Percentiles rank a stretch among this genome's conserved stretches.
phyloP scores from a whole-genome alignment of 352 stramenopile species.

The Globisporangium megalacanthum region DNA sequence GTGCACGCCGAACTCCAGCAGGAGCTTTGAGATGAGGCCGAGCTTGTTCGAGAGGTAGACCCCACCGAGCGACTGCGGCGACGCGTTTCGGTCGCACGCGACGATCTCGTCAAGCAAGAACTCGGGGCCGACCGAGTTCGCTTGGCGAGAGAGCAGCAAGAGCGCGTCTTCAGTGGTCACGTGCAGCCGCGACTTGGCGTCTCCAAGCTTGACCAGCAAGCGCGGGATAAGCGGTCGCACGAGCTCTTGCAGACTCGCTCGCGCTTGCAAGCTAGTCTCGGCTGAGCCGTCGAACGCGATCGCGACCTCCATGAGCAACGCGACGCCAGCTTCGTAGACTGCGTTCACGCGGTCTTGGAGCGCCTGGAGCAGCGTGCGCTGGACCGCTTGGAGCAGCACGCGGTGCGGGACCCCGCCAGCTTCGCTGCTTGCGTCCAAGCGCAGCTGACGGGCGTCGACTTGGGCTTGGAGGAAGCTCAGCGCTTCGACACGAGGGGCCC shows the following conservation, averaged over 20 bases:
- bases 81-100: slow-evolving; percentile 52
- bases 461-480: slow-evolving; percentile 72
- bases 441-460: slow-evolving; percentile 45
- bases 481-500: slow-evolving; percentile 73
- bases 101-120: slow-evolving; percentile 79
- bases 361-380: slow-evolving; percentile 50
- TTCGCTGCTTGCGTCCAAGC: slow-evolving; percentile 26
- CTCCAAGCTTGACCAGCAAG: slow-evolving; percentile 67
- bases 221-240: slow-evolving; percentile 63
- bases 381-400: slow-evolving; percentile 30
- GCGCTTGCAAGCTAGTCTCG: slow-evolving; percentile 1
- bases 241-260: slow-evolving; percentile 34
- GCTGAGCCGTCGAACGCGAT: slow-evolving; percentile 41
- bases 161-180: slow-evolving; percentile 71
- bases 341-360: slow-evolving; percentile 75
- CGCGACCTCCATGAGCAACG: slow-evolving; percentile 69
- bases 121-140: slow-evolving; percentile 44
- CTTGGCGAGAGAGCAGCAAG: slow-evolving; percentile 59
- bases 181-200: slow-evolving; percentile 67
- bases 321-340: slow-evolving; percentile 68
- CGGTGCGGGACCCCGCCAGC: neutral
- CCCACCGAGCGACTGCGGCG: slow-evolving; percentile 39
- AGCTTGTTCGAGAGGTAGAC: slow-evolving; percentile 73
- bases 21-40: slow-evolving; percentile 57
- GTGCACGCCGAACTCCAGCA: slow-evolving; percentile 73